A percentile compares a stretch with the other conserved stretches of the same genome.
These are phyloP conservation scores for Cyclostephanos tholiformis DNA, from an alignment of 108 stramenopile species.

Conservation along the genomic window DNA sequence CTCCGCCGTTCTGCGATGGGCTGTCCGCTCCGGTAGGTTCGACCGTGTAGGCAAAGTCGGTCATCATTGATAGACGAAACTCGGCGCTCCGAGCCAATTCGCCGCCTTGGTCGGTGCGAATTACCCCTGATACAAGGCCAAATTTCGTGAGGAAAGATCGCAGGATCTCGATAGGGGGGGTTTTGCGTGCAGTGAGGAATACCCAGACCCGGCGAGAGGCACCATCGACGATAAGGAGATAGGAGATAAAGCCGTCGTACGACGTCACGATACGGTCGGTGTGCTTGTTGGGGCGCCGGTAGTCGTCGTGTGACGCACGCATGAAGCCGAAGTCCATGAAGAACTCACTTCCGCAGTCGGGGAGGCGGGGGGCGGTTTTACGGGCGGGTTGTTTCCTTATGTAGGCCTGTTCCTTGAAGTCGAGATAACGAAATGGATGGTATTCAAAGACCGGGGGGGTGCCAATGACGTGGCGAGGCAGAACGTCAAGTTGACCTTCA, in stretches of 20 bases:
- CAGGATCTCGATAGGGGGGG: not conserved
- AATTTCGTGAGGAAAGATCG: not conserved
- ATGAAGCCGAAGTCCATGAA: not conserved
- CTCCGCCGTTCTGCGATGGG: not conserved
- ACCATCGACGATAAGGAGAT: not conserved
- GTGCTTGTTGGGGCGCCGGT: not conserved
- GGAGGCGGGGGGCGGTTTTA: not conserved
- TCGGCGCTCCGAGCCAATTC: not conserved
- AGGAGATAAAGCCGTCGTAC: not conserved
- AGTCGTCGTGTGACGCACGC: not conserved
- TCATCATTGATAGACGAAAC: not conserved
- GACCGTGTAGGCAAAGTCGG: not conserved
- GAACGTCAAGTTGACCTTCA: not conserved
- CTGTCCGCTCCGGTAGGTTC: not conserved
- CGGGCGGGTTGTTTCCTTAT: not conserved
- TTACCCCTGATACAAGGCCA: not conserved
- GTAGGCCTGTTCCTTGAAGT: not conserved
- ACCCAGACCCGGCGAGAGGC: not conserved
- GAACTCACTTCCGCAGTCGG: not conserved
- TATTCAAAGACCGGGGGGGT: not conserved
- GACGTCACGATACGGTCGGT: not conserved
- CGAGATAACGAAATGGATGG: not conserved
- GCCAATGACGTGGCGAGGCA: not conserved
- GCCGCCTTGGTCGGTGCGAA: too few relatives aligned
- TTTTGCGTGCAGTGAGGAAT: too few relatives aligned